Evolutionary conservation across 495 filamentous ascomycete genomes (phyloP), one percentile per base, ranked within the genome.

Genomic region (Saxophila tyrrhenica): DNA sequence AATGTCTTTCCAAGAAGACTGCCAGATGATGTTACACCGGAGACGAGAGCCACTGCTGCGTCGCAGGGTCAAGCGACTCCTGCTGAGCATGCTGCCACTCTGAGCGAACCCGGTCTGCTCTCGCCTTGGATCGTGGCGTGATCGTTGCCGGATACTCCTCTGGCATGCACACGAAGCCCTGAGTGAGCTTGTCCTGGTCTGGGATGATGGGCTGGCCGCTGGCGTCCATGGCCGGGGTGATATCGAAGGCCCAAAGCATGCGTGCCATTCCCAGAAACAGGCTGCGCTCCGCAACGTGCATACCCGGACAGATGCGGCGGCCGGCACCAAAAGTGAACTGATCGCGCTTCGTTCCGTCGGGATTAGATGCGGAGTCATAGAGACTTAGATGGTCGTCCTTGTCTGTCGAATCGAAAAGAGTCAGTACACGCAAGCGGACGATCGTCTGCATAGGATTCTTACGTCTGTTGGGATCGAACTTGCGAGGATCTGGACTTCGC

Each of bases 141-240:
- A 73, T 72, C 0, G 45, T 60, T n/a, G 63, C 67, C 9, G 46
- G 53, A 54, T 58, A 73, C 55, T 66, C 64, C 56, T 67, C 66
- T 0, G 71, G 71, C 68, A 70, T 68, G 56, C 69, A 72, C 0
- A 73, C 69, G 19, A 73, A 71, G 0, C 68, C 71, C 62, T 73
- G 69, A 0, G 71, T 71, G 15, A 72, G 60, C 50, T 63, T 67
- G 23, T 73, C 67, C 41, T 57, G 63, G 42, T 73, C 71, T 0
- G 71, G 71, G 0, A 71, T 45, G 38, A 74, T 67, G 11, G 58
- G 50, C 50, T 63, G 62, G 13, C 71, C 71, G 0, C 62, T 22
- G n/a, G 38, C 60, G 46, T 71, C 70, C 15, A 29, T 20, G 11
- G 44, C 42, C 1, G 53, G 50, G 23, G 25, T 39, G 29, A 69